Evolutionary conservation across 441 rosid species (phyloP).

Genomic region (Lepidium campestre): DNA sequence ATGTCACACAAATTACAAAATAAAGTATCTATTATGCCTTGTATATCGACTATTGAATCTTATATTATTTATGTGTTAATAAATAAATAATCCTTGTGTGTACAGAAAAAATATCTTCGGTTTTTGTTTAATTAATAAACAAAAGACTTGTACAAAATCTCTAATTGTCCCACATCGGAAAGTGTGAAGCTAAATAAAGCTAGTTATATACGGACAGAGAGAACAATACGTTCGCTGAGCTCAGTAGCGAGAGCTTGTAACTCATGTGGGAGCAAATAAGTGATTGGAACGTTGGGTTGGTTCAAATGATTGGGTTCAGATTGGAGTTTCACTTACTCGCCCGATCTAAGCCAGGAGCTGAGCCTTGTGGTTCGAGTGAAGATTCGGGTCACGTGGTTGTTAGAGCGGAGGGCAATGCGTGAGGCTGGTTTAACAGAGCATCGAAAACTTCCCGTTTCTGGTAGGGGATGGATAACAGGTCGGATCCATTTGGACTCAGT

Average conservation of each 20-base stretch:
- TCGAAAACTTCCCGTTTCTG: background rate
- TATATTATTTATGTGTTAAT: no score
- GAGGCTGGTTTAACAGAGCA: background rate
- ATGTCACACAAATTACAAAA: no score
- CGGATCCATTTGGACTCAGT: background rate
- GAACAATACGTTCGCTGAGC: background rate
- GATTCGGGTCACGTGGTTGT: background rate
- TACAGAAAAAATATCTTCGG: no score
- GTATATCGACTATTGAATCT: no score
- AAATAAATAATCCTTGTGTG: no score
- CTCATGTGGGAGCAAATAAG: background rate
- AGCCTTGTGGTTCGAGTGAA: background rate
- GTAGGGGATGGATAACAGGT: background rate
- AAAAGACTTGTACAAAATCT: no score
- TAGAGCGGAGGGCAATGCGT: slow-evolving; percentile 6
- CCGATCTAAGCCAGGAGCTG: background rate
- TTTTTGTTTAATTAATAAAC: no score
- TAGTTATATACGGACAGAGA: no score
- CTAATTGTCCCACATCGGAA: no score
- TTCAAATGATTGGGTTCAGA: background rate
- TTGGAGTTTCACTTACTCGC: background rate
- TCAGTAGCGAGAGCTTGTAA: background rate
- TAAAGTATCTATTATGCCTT: no score
- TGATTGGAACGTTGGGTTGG: background rate
- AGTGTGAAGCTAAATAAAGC: no score